These are phyloP conservation scores for Serpula lacrymans DNA, from an alignment of 768 basidiomycete species.

Conservation along the genomic window DNA sequence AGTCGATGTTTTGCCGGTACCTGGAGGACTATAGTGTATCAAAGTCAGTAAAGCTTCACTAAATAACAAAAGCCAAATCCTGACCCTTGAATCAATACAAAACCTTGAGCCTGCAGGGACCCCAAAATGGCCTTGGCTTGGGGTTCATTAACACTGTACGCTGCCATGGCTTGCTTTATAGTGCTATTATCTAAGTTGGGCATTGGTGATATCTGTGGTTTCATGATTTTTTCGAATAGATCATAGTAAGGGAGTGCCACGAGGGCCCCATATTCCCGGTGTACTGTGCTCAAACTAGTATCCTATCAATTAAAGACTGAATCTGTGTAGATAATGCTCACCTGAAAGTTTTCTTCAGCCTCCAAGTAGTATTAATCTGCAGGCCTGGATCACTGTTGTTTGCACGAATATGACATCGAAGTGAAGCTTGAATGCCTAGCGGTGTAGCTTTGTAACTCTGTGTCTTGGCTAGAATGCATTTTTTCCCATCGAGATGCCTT, in stretches of 20 bases:
- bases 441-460: constrained; percentile 40
- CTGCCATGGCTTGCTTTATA: constrained; percentile 62
- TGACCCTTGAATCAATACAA: constrained; percentile 93
- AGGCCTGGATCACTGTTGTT: constrained; percentile 56
- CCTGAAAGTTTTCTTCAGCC: constrained; percentile 80
- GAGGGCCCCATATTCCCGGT: constrained; percentile 90
- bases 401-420: constrained; percentile 50
- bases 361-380: constrained; percentile 65
- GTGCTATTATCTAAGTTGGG: constrained; percentile 46
- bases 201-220: constrained; percentile 53
- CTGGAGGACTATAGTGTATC: constrained; percentile 69
- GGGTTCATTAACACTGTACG: constrained; percentile 83
- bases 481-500: constrained; percentile 49
- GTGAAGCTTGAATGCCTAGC: constrained; percentile 50
- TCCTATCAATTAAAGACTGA: constrained; percentile 6
- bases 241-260: constrained; percentile 82
- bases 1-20: constrained; percentile 98
- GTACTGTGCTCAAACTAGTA: constrained; percentile 79
- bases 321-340: constrained; percentile 23
- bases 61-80: constrained; percentile 10
- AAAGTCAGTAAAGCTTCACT: not conserved
- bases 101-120: constrained; percentile 69
- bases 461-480: constrained; percentile 70
- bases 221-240: constrained; percentile 63
- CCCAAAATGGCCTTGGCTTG: constrained; percentile 88